These are phyloP conservation scores for Calophaca sinica DNA, from an alignment of 306 rosid genomes.

Conservation along the genomic window DNA sequence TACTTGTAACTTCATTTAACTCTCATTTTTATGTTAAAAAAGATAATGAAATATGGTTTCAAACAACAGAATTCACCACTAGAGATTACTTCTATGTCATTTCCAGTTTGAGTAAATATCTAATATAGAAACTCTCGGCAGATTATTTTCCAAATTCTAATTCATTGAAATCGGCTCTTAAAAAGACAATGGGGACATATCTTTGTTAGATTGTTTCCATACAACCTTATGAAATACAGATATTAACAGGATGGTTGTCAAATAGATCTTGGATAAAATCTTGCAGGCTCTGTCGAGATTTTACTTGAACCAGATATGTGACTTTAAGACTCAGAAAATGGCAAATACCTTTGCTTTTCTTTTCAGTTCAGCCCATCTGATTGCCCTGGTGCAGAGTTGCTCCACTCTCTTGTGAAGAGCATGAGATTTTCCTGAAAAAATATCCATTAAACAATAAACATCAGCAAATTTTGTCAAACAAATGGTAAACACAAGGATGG, in stretches of 20 bases:
- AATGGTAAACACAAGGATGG: background rate
- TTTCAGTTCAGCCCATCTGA: slow-evolving; percentile 61
- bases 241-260: background rate
- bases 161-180: background rate
- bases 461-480: background rate
- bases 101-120: background rate
- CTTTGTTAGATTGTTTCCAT: slow-evolving; percentile 16
- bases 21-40: background rate
- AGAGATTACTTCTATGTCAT: slow-evolving; percentile 15
- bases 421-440: slow-evolving; percentile 58
- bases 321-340: slow-evolving; percentile 13
- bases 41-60: background rate
- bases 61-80: background rate
- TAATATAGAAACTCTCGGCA: background rate
- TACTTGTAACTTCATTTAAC: background rate
- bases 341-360: slow-evolving; percentile 58
- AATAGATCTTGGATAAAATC: background rate
- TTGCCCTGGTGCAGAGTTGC: slow-evolving; percentile 61
- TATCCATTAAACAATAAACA: slow-evolving; percentile 29
- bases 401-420: slow-evolving; percentile 69
- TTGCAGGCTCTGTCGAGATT: slow-evolving; percentile 3
- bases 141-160: slow-evolving; percentile 15
- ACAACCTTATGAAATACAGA: background rate
- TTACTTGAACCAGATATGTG: slow-evolving; percentile 23
- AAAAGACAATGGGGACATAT: background rate